A percentile compares a stretch with the other conserved stretches of the same genome.
Evolutionary conservation across 306 rosid species (phyloP).

Genomic region (Sesbania bispinosa): DNA sequence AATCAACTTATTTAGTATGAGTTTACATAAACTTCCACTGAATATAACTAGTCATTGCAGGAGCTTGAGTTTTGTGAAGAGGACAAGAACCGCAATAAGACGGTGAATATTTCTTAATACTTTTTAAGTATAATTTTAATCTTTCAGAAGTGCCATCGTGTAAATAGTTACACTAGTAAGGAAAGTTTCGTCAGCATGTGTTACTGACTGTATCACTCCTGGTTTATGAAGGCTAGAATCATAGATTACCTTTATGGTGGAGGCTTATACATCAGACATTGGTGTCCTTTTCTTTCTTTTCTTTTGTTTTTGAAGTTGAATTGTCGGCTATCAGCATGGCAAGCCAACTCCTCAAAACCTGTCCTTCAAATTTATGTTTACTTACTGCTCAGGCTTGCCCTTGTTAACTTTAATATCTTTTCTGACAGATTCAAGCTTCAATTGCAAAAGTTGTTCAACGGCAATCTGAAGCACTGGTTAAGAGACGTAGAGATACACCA

Average conservation of each 20-base stretch:
- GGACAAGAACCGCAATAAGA: constrained; percentile 81
- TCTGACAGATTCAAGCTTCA: constrained; percentile 41
- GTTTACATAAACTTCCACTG: neutral
- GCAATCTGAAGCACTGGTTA: constrained; percentile 77
- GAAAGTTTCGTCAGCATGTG: neutral
- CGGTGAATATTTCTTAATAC: constrained; percentile 60
- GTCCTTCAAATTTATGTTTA: neutral
- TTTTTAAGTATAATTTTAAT: constrained; percentile 30
- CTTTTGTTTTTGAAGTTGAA: neutral
- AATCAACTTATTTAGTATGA: constrained; percentile 18
- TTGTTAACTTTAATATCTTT: constrained; percentile 9
- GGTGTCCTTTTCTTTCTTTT: no score
- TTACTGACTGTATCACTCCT: neutral
- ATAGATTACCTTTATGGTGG: neutral
- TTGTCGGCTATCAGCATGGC: neutral
- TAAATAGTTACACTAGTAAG: constrained; percentile 1
- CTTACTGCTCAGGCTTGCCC: neutral
- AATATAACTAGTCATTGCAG: constrained; percentile 34
- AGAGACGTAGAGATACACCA: constrained; percentile 60
- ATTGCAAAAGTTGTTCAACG: constrained; percentile 65
- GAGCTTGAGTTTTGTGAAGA: constrained; percentile 86
- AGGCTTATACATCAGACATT: neutral
- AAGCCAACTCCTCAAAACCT: neutral
- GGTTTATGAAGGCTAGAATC: neutral
- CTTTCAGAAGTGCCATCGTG: neutral